Evolutionary conservation across 176 grass and related monocot species (phyloP), one percentile per base, ranked within the genome.

Genomic region (Aegilops umbellulata): DNA sequence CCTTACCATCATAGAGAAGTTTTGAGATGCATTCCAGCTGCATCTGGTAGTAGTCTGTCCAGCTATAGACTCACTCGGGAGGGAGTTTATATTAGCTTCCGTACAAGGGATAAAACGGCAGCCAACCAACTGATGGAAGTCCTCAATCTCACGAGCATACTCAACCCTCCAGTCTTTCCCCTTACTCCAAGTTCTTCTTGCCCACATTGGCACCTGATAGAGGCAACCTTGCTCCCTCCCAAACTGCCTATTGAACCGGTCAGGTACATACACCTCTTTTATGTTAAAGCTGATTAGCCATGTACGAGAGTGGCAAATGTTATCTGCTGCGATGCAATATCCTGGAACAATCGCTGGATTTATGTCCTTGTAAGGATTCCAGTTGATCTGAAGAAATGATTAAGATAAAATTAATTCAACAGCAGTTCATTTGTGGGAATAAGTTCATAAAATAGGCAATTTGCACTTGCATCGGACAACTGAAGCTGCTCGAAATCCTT

Each of bases 251-350:
- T 86, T 41, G 81, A 88, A 91, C 77, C 89, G 83, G 61, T 91
- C 85, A 88, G 89, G 86, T 41, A 85, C 89, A 81, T 91, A 91
- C 22, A 88, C 89, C 85, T 91, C 89, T 80, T 91, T 91, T 81
- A 91, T 88, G 62, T 91, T 88, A 91, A 91, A 91, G 82, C 82
- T 91, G 77, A 91, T 91, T 57, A 88, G 89, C 85, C 86, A 91
- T 77, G 89, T 85, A 51, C 82, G 81, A 41, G 82, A 91, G 82
- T 77, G 81, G 70, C 85, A 91, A 41, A 91, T 85, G 38, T 88
- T 91, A 85, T 91, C 89, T 80, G 89, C 89, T 71, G 89, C 82
- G 42, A 85, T 75, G 51, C 89, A 91, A 91, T 88, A 91, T 91
- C 84, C 89, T 76, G 82, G 89, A 85, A 88, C 31, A 81, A 85